Evolutionary conservation across 345 rosid species (phyloP), one percentile per base, ranked within the genome.

Genomic region (Melaleuca alternifolia): DNA sequence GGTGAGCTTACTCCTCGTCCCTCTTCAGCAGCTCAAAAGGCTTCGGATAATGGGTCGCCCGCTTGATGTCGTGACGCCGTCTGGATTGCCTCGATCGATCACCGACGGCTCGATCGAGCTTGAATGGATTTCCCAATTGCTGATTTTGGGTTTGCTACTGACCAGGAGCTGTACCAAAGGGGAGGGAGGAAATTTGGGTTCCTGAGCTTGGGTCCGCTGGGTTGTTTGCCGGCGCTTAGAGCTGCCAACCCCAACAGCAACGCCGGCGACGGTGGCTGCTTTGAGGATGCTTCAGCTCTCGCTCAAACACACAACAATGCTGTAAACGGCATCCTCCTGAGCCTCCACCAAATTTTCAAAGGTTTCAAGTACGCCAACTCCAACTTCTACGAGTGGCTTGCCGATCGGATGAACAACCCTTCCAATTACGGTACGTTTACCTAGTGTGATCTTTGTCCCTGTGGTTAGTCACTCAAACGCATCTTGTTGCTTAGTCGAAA

Each of bases 141-240:
- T 48, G 37, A 30, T 41, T 41, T 28, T 8, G 26, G n/a, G 48
- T 41, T 71, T 26, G 14, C 7, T 53, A 3, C 50, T 7, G 11
- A 46, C 54, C 86, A 92, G 93, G 90, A 83, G 51, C 85, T 92
- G 87, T 90, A 91, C 46, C 85, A 87, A 62, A 93, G 88, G 86
- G 94, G 94, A 50, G 95, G 85, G 5, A 89, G 93, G 86, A 93
- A 93, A 50, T 93, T 92, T 87, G 93, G 87, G 10, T 91, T 92
- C 85, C 86, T 92, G 33, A 89, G 89, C 93, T 71, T 92, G 86
- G 82, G 85, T 83, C 93, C 94, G 7, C 61, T 92, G 50, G 95
- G 95, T 81, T 91, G 95, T 87, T 86, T 93, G 52, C 93, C 93
- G 26, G 89, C 87, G 2, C 84, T 93, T 13, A 85, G 94, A 86